phyloP scores from a whole-genome alignment of 2,329 filamentous ascomycete genomes.

The Rhexocercosporidium sp. region DNA sequence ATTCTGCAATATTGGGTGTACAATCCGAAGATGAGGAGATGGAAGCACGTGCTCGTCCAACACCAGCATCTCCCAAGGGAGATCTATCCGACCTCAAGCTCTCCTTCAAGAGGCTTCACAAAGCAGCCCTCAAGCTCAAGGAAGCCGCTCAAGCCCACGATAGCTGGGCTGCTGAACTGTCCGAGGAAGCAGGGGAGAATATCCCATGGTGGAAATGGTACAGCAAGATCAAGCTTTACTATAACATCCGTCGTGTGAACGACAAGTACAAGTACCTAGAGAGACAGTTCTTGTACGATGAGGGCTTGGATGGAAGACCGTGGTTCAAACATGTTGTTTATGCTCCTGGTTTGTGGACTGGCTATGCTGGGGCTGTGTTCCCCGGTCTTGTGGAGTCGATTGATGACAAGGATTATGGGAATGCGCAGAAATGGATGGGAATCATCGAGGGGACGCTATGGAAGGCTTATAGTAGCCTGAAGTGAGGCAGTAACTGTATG shows the following conservation, averaged over 20 bases:
- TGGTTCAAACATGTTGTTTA: slow-evolving; percentile 98
- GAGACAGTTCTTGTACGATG: slow-evolving; percentile 75
- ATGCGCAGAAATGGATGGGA: slow-evolving; percentile 62
- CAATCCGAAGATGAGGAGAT: slow-evolving; percentile 35
- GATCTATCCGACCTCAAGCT: slow-evolving; percentile 33
- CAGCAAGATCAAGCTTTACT: slow-evolving; percentile 67
- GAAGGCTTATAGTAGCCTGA: slow-evolving; percentile 51
- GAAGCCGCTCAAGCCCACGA: slow-evolving; percentile 37
- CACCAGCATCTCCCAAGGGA: slow-evolving; percentile 26
- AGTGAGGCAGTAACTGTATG: slow-evolving; percentile 23
- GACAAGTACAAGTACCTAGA: slow-evolving; percentile 84
- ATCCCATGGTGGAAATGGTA: slow-evolving; percentile 83
- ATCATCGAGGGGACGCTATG: slow-evolving; percentile 60
- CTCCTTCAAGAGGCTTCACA: slow-evolving; percentile 38
- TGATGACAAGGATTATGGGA: slow-evolving; percentile 61
- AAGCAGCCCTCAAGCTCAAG: slow-evolving; percentile 34
- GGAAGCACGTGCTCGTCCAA: slow-evolving; percentile 39
- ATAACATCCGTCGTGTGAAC: slow-evolving; percentile 71
- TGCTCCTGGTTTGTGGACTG: slow-evolving; percentile 89
- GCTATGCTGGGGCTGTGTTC: slow-evolving; percentile 78
- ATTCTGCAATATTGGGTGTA: slow-evolving; percentile 29
- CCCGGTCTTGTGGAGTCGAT: slow-evolving; percentile 68
- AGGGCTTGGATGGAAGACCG: slow-evolving; percentile 76
- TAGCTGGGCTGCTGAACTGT: slow-evolving; percentile 36
- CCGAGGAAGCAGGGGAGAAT: slow-evolving; percentile 52